Evolutionary conservation across 1,139 yeast genomes (phyloP).

Genomic region (Geotrichum histeridarum): DNA sequence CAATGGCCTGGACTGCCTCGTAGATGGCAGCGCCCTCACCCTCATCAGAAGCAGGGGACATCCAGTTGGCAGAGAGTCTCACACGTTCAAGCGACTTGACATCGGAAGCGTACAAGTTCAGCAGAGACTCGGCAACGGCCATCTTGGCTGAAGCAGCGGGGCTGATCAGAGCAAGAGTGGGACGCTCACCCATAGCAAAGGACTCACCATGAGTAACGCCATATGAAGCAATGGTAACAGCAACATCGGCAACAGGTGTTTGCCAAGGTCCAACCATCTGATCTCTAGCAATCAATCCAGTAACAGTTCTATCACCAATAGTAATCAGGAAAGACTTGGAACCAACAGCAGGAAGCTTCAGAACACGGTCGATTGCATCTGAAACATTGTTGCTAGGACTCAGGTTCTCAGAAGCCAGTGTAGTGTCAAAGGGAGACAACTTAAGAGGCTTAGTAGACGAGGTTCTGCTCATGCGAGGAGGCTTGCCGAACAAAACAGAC

Average conservation of each 20-base stretch:
- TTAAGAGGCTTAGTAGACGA: slow-evolving; percentile 61
- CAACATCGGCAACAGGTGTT: slow-evolving; percentile 98
- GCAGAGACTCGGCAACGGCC: slow-evolving; percentile 90
- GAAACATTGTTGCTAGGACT: slow-evolving; percentile 21
- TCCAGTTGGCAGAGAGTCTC: slow-evolving; percentile 96
- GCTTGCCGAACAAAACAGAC: slow-evolving; percentile 95
- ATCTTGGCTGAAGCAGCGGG: slow-evolving; percentile 97
- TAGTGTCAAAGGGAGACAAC: slow-evolving; percentile 48
- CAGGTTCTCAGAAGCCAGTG: slow-evolving; percentile 25
- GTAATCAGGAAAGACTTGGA: slow-evolving; percentile 93
- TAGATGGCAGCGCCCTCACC: slow-evolving; percentile 96
- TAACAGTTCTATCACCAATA: slow-evolving; percentile 94
- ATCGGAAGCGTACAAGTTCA: slow-evolving; percentile 89
- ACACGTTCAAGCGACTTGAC: slow-evolving; percentile 68
- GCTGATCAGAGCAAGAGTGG: slow-evolving; percentile 79
- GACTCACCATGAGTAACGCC: slow-evolving; percentile 94
- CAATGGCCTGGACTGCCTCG: slow-evolving; percentile 96
- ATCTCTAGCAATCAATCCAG: slow-evolving; percentile 95
- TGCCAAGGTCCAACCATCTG: slow-evolving; percentile 99
- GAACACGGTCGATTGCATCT: slow-evolving; percentile 66
- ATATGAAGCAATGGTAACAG: slow-evolving; percentile 87
- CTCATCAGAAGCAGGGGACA: slow-evolving; percentile 93
- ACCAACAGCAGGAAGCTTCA: slow-evolving; percentile 90
- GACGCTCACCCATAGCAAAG: slow-evolving; percentile 95
- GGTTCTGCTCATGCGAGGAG: slow-evolving; percentile 89